phyloP scores from a whole-genome alignment of 768 basidiomycete species.

The Ramaria sp. region DNA sequence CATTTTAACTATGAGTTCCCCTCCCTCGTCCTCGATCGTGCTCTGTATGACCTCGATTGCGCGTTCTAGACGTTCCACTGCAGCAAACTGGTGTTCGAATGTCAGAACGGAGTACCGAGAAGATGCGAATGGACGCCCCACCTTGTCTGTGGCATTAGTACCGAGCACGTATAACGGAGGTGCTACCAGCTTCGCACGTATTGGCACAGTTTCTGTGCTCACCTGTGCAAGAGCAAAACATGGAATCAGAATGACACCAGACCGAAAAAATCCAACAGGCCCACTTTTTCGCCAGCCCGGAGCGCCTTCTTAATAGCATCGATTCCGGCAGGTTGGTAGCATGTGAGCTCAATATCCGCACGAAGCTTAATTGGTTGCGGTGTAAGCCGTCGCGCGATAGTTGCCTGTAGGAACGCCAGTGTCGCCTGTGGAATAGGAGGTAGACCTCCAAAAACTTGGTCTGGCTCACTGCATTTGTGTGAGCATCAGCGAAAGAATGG shows the following conservation, averaged over 20 bases:
- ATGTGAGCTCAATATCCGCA: slow-evolving; percentile 94
- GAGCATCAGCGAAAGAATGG: not conserved
- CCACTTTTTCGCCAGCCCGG: slow-evolving; percentile 67
- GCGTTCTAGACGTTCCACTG: slow-evolving; percentile 87
- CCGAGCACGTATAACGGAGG: slow-evolving; percentile 94
- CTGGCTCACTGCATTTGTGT: slow-evolving; percentile 42
- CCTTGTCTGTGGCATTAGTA: slow-evolving; percentile 96
- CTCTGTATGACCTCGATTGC: slow-evolving; percentile 86
- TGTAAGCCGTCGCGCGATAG: slow-evolving; percentile 90
- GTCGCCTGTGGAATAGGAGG: slow-evolving; percentile 47
- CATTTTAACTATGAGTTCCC: slow-evolving; percentile 90
- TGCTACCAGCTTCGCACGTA: slow-evolving; percentile 94
- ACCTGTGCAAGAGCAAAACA: slow-evolving; percentile 18
- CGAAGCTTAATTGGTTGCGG: slow-evolving; percentile 98
- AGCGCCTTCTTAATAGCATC: slow-evolving; percentile 93
- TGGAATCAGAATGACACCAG: not conserved
- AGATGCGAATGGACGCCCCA: slow-evolving; percentile 17
- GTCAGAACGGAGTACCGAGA: not conserved
- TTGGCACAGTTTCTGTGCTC: slow-evolving; percentile 83
- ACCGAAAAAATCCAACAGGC: not conserved
- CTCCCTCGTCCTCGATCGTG: slow-evolving; percentile 77
- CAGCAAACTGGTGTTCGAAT: slow-evolving; percentile 45
- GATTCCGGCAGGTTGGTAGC: slow-evolving; percentile 91
- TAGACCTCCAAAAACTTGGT: slow-evolving; percentile 72
- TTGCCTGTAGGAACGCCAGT: slow-evolving; percentile 54